Conservation (phyloP, 345 rosid species). For the Xanthoceras sorbifolium region DNA sequence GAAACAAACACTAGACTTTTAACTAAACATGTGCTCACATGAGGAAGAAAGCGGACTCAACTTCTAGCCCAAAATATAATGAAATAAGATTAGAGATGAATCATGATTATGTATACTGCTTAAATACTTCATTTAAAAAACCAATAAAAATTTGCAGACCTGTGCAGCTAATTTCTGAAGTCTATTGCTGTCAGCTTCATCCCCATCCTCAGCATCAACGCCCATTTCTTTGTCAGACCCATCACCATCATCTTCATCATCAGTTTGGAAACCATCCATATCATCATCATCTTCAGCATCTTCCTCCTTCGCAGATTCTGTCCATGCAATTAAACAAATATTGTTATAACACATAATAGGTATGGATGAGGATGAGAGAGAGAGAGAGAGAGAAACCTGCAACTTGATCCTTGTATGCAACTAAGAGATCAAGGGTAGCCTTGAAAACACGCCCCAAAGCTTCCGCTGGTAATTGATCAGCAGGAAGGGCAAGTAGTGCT, state of each 20-base stretch:
- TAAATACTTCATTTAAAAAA: neutral
- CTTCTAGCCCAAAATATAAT: neutral
- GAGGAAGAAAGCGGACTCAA: neutral
- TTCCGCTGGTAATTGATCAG: slow-evolving; percentile 81
- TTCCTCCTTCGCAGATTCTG: slow-evolving; percentile 88
- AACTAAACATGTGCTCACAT: neutral
- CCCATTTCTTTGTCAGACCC: slow-evolving; percentile 97
- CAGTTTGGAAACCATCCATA: slow-evolving; percentile 90
- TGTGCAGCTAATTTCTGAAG: slow-evolving; percentile 88
- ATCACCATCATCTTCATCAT: slow-evolving; percentile 84
- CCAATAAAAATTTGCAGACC: slow-evolving; percentile 45
- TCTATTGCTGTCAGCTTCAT: slow-evolving; percentile 81
- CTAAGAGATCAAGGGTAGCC: slow-evolving; percentile 82
- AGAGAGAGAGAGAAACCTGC: slow-evolving; percentile 55
- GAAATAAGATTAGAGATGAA: neutral
- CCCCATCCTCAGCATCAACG: slow-evolving; percentile 89
- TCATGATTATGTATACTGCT: neutral
- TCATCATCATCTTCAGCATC: slow-evolving; percentile 86
- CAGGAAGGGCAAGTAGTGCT: slow-evolving; percentile 82
- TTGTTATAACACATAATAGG: neutral
- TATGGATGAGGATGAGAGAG: neutral
- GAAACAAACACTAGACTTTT: neutral
- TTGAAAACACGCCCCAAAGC: slow-evolving; percentile 86
- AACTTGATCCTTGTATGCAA: slow-evolving; percentile 92
- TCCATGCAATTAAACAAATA: neutral